Evolutionary conservation across 1,139 yeast species (phyloP), one percentile per base, ranked within the genome.

Genomic region (Kodamaea sp.): DNA sequence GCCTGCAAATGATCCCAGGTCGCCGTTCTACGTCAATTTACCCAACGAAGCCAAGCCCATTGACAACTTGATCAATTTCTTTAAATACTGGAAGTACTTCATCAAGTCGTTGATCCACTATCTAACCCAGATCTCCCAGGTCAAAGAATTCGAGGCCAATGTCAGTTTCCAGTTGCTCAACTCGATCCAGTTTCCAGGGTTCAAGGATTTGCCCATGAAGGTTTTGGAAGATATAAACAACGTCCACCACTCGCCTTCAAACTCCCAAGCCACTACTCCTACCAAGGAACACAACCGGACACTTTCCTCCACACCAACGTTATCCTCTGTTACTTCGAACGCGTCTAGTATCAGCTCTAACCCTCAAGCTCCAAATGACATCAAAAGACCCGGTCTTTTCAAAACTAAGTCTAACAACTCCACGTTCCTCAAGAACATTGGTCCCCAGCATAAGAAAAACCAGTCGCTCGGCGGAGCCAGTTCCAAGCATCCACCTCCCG

Each of bases 71-170:
- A 59, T 76, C 35, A 73, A 67, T 37, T 67, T 84, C 50, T 83
- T 84, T 57, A 78, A 80, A 41, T 72, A 76, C 38, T 84, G 90
- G 88, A 79, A 83, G 50, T 77, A 76, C 55, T 73, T 83, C 41
- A 68, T 84, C 43, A 80, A 79, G 47, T 78, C 84, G 12, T 54
- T 83, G 40, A 66, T 78, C 22, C 66, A 69, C 42, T 84, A 84
- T 54, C 71, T 80, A 45, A 77, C 76, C 43, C 86, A 83, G 45
- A 68, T 80, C 27, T 64, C 80, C 4, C 64, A 79, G 37, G 81
- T 84, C 19, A 83, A 81, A 50, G 85, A 81, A 53, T 84, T 82
- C 46, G 81, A 79, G 44, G 78, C 83, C 31, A 73, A 79, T 47
- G 73, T 83, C 38, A 80, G 80, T 50, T 66, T 67, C 39, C 87